Evolutionary conservation across 2,329 filamentous ascomycete species (phyloP), one percentile per base, ranked within the genome.

Genomic region (Aspergillus persii): DNA sequence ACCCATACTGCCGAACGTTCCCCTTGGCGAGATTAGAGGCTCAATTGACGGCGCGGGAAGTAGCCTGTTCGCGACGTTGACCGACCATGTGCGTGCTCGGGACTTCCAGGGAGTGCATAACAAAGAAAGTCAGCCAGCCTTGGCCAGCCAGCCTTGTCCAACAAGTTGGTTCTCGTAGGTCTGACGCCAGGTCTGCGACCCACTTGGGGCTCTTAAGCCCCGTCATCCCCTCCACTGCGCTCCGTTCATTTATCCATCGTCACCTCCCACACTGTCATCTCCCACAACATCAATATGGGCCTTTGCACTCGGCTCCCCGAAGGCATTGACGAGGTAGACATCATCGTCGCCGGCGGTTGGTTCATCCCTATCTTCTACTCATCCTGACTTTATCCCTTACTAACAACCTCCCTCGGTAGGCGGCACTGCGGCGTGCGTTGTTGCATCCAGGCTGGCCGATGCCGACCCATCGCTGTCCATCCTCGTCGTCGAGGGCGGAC

Each of bases 251-350:
- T 23, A 47, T 47, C 44, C 4, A 39, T 41, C 36, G 27, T n/a
- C 18, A 47, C 27, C 44, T 5, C 44, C 44, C 23, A n/a, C 44
- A 47, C 8, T 23, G 27, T 47, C 23, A 47, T n/a, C 26, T 47
- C 23, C 44, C 26, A 47, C 26, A 47, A 23, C 18, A 44, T 11
- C n/a, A 44, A 27, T 11, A 47, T 47, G 44, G 44, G 44, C 44
- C 26, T 47, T 47, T 47, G 26, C 44, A 47, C 44, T 47, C 44
- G 8, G 44, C 44, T 47, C 2, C 44, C 44, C 44, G 18, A 26
- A 12, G 44, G 44, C 44, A 47, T 47, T 23, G 51, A 47, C 39
- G 51, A 53, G 33, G 51, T 53, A 18, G 51, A 53, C 51, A 53
- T 53, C 6, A 53, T 53, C 26, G 9, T 53, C 26, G 51, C 39